These are phyloP conservation scores for Venturia aucupariae DNA, from an alignment of 2,329 filamentous ascomycete species.

Conservation along the genomic window DNA sequence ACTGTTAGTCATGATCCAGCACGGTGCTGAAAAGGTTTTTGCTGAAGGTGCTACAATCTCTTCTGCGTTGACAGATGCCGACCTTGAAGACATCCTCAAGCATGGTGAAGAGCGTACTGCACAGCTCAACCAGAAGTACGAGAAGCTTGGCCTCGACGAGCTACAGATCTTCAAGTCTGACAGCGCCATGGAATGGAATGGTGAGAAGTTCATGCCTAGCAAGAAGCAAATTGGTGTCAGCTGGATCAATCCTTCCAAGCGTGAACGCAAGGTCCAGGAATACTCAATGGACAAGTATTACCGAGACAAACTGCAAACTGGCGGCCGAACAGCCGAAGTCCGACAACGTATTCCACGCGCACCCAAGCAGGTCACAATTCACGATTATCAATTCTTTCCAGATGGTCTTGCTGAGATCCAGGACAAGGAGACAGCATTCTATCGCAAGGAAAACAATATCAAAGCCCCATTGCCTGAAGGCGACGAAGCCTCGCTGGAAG, in stretches of 20 bases:
- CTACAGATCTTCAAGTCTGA: slow-evolving; percentile 96
- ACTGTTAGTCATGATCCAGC: slow-evolving; percentile 94
- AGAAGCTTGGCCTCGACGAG: slow-evolving; percentile 93
- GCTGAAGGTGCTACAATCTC: slow-evolving; percentile 48
- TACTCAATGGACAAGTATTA: slow-evolving; percentile 99
- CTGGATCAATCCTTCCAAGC: slow-evolving; percentile 98
- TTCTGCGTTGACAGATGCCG: slow-evolving; percentile 61
- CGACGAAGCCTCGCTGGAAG: slow-evolving; percentile 74
- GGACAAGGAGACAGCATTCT: slow-evolving; percentile 91
- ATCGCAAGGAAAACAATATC: slow-evolving; percentile 92
- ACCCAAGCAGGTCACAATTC: slow-evolving; percentile 82
- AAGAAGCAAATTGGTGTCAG: slow-evolving; percentile 78
- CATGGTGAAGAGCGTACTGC: slow-evolving; percentile 85
- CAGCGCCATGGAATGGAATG: slow-evolving; percentile 98
- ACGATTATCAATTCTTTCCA: slow-evolving; percentile 98
- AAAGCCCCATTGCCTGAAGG: slow-evolving; percentile 87
- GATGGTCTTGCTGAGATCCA: slow-evolving; percentile 75
- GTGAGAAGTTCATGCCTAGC: slow-evolving; percentile 82
- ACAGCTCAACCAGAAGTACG: slow-evolving; percentile 84
- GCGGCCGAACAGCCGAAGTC: slow-evolving; percentile 67
- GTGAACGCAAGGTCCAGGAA: slow-evolving; percentile 93
- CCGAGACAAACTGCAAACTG: slow-evolving; percentile 76
- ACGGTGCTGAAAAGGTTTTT: slow-evolving; percentile 94
- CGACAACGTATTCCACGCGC: slow-evolving; percentile 95
- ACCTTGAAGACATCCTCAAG: slow-evolving; percentile 80